These are phyloP conservation scores for Candida jianshihensis DNA, from an alignment of 805 yeast genomes.

Conservation along the genomic window DNA sequence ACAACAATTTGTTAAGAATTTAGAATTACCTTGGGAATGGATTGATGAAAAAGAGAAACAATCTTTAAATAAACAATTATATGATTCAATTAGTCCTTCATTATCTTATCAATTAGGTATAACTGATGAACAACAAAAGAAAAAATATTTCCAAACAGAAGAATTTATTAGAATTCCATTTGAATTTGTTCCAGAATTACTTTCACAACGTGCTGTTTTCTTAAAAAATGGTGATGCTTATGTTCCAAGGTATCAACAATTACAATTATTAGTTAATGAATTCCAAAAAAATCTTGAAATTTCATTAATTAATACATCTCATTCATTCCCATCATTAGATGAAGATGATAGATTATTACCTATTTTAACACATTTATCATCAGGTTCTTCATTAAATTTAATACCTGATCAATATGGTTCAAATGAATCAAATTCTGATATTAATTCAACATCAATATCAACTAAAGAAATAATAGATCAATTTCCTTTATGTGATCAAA, in stretches of 20 bases:
- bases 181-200: conserved; percentile 73
- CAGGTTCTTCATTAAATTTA: conserved; percentile 50
- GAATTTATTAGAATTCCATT: conserved; percentile 80
- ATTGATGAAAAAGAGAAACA: conserved; percentile 58
- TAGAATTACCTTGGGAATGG: conserved; percentile 67
- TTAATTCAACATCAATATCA: conserved; percentile 58
- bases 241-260: conserved; percentile 76
- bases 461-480: conserved; percentile 48
- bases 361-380: conserved; percentile 68
- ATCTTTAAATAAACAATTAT: conserved; percentile 40
- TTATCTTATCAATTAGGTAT: conserved; percentile 28
- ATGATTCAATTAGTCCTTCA: conserved; percentile 43
- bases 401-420: conserved; percentile 11
- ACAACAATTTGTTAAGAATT: conserved; percentile 54
- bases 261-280: conserved; percentile 62
- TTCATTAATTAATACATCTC: conserved; percentile 61
- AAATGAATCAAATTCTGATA: conserved; percentile 29
- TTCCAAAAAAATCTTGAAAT: conserved; percentile 41
- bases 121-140: conserved; percentile 37
- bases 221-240: conserved; percentile 69
- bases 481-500: conserved; percentile 77
- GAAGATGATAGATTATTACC: conserved; percentile 90
- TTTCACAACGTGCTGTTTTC: conserved; percentile 65
- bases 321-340: conserved; percentile 74
- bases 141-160: conserved; percentile 48